These are phyloP conservation scores for Colletotrichum sp. DNA, from an alignment of 2,329 filamentous ascomycete species.

Conservation along the genomic window DNA sequence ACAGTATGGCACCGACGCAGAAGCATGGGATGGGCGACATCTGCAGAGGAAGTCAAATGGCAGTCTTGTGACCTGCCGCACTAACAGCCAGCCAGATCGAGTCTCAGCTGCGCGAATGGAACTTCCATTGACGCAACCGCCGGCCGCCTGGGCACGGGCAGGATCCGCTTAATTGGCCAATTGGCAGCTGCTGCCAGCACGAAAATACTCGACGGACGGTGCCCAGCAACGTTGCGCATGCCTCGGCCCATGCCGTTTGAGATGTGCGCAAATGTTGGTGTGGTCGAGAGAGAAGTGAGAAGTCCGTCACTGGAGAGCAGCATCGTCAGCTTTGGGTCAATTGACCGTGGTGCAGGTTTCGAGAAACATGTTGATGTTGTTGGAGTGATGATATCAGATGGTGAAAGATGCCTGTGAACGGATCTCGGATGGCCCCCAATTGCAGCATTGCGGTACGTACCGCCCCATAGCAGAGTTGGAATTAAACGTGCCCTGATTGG, in stretches of 20 bases:
- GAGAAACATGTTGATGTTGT: background rate
- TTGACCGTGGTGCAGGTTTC: background rate
- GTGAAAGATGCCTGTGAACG: background rate
- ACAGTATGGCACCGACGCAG: background rate
- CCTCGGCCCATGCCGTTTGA: background rate
- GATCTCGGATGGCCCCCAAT: background rate
- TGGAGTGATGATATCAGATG: background rate
- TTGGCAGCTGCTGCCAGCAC: slow-evolving; percentile 1
- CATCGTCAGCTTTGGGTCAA: background rate
- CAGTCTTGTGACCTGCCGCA: slow-evolving; percentile 19
- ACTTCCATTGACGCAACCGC: slow-evolving; percentile 7
- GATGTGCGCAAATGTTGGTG: background rate
- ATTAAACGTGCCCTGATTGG: slow-evolving; percentile 37
- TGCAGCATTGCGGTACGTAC: background rate
- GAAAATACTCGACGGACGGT: background rate
- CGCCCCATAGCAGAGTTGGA: background rate
- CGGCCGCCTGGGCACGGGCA: slow-evolving; percentile 9
- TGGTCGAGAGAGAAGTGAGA: background rate
- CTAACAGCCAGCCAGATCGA: slow-evolving; percentile 11
- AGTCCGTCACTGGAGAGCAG: too few species aligned
- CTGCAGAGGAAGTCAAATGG: slow-evolving; percentile 10
- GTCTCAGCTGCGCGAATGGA: slow-evolving; percentile 13
- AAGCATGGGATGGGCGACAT: background rate
- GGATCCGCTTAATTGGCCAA: slow-evolving; percentile 22
- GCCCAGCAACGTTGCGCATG: background rate